Evolutionary conservation across 164 flowering plant species (phyloP).

Genomic region (Saururus chinensis): DNA sequence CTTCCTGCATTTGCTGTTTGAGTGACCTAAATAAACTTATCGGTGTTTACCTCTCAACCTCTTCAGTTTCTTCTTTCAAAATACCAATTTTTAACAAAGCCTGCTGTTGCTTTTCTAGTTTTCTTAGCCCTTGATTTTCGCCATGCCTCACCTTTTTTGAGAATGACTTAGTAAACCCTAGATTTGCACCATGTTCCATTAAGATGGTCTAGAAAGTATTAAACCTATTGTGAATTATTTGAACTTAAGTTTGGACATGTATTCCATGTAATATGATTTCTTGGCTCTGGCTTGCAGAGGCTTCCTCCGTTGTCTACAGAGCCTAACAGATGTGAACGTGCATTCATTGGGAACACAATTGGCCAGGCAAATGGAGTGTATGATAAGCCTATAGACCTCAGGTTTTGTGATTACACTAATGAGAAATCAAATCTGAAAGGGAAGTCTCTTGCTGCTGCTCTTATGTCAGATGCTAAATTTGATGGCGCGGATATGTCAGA

Average conservation of each 20-base stretch:
- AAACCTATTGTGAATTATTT: too few relatives aligned
- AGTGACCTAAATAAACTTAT: not conserved
- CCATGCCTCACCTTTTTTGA: too few relatives aligned
- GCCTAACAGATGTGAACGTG: constrained; percentile 79
- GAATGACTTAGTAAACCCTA: too few relatives aligned
- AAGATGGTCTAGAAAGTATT: too few relatives aligned
- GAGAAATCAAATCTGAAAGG: constrained; percentile 89
- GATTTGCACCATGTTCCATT: too few relatives aligned
- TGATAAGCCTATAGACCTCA: constrained; percentile 87
- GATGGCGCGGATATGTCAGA: constrained; percentile 99
- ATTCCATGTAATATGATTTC: not conserved
- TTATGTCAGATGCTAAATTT: constrained; percentile 92
- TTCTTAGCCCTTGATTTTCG: too few relatives aligned
- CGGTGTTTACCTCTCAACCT: too few relatives aligned
- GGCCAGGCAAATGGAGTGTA: constrained; percentile 99
- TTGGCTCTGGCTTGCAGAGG: constrained; percentile 34
- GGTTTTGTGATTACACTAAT: constrained; percentile 86
- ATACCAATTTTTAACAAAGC: too few relatives aligned
- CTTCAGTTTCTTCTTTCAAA: too few relatives aligned
- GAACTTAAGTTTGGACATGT: too few relatives aligned
- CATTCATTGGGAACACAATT: constrained; percentile 94
- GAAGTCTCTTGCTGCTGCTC: constrained; percentile 86
- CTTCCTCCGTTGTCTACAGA: constrained; percentile 82
- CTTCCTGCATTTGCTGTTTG: not conserved
- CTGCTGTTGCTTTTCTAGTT: too few relatives aligned